phyloP scores from a whole-genome alignment of 768 basidiomycete species.

The Calocera cornea region DNA sequence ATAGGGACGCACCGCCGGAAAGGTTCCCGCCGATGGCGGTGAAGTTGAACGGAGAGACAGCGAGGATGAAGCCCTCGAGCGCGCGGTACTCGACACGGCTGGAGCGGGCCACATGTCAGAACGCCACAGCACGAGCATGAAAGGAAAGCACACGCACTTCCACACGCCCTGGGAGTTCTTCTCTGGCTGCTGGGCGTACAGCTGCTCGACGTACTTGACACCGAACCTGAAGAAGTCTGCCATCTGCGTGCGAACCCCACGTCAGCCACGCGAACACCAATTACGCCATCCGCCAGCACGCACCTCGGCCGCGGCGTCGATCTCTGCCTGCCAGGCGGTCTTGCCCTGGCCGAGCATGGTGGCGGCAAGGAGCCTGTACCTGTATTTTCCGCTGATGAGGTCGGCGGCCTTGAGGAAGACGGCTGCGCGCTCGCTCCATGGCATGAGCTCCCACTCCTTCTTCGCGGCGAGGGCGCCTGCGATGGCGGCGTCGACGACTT shows the following conservation, averaged over 20 bases:
- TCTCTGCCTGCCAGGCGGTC: conserved; percentile 99
- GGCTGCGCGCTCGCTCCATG: conserved; percentile 93
- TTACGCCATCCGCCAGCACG: conserved; percentile 16
- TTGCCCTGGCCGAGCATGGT: conserved; percentile 98
- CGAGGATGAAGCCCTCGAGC: conserved; percentile 96
- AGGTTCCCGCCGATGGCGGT: conserved; percentile 98
- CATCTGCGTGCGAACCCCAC: conserved; percentile 33
- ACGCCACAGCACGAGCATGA: background rate
- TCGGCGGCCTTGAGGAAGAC: conserved; percentile 98
- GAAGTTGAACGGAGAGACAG: conserved; percentile 97
- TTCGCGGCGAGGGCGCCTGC: conserved; percentile 79
- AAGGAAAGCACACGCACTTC: conserved; percentile 54
- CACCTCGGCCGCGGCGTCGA: conserved; percentile 96
- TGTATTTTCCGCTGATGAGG: conserved; percentile 86
- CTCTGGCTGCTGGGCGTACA: conserved; percentile 80
- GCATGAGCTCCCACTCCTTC: conserved; percentile 79
- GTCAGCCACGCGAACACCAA: background rate
- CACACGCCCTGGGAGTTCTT: conserved; percentile 77
- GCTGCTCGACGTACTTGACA: conserved; percentile 90
- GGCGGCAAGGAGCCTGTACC: conserved; percentile 88
- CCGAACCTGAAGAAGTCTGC: conserved; percentile 92
- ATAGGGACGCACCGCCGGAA: conserved; percentile 40
- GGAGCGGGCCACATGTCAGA: conserved; percentile 6
- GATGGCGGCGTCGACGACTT: conserved; percentile 64
- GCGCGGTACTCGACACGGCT: conserved; percentile 94